Percentiles rank a stretch among this genome's conserved stretches.
These are phyloP conservation scores for Aspergillus spinulosporus DNA, from an alignment of 2,329 filamentous ascomycete species.

Conservation along the genomic window DNA sequence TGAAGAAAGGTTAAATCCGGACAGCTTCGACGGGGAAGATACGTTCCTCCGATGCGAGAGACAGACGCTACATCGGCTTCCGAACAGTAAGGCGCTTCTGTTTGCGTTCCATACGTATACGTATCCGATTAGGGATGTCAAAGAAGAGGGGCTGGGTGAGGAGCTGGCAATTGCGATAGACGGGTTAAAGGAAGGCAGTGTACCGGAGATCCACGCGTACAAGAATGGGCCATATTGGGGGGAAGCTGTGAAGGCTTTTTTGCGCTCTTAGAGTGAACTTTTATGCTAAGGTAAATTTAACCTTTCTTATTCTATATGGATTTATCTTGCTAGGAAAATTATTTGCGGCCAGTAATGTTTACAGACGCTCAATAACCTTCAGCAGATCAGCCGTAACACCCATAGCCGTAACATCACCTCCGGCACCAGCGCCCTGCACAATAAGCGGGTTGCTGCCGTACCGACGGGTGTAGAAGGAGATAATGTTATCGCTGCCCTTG, in stretches of 20 bases:
- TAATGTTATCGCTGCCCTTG: conserved; percentile 98
- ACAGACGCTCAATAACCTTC: conserved; percentile 77
- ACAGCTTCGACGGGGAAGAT: conserved; percentile 47
- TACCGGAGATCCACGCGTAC: conserved; percentile 59
- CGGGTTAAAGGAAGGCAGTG: conserved; percentile 57
- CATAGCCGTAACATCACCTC: conserved; percentile 96
- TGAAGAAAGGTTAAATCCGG: conserved; percentile 25
- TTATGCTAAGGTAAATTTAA: neutral
- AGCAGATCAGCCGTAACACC: conserved; percentile 91
- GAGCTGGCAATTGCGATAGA: conserved; percentile 60
- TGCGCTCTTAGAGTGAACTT: conserved; percentile 32
- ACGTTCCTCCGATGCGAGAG: conserved; percentile 56
- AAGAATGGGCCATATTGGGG: conserved; percentile 61
- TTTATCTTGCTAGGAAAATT: neutral
- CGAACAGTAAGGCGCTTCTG: conserved; percentile 54
- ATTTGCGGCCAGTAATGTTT: conserved; percentile 33
- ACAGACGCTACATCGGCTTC: conserved; percentile 63
- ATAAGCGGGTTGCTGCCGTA: conserved; percentile 91
- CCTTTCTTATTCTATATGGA: neutral
- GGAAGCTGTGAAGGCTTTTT: conserved; percentile 54
- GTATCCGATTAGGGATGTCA: conserved; percentile 57
- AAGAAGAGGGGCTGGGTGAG: conserved; percentile 57
- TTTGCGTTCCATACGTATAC: conserved; percentile 66
- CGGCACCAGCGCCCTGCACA: conserved; percentile 90
- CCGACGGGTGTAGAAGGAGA: conserved; percentile 95